A percentile compares a stretch with the other conserved stretches of the same genome.
phyloP scores from a whole-genome alignment of 1,284 basidiomycete genomes.

The Trichosporon sp. region DNA sequence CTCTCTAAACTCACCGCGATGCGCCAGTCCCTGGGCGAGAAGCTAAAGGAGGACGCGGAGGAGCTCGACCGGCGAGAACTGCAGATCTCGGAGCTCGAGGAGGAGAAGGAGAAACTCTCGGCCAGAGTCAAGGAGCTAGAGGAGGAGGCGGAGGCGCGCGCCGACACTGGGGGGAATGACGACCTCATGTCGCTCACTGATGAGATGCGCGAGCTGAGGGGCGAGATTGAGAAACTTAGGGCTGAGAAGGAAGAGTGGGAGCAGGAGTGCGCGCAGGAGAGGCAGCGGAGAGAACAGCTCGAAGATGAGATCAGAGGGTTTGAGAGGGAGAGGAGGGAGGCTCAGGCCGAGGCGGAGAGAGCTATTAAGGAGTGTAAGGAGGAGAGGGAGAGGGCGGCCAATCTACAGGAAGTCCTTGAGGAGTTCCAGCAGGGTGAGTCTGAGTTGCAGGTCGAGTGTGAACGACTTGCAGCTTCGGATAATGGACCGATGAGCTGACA shows the following conservation, averaged over 20 bases:
- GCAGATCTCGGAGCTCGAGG: conserved; percentile 65
- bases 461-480: background rate
- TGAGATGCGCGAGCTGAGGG: conserved; percentile 69
- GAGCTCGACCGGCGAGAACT: conserved; percentile 87
- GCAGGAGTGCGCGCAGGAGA: conserved; percentile 65
- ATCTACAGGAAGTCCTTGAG: conserved; percentile 85
- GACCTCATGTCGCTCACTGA: conserved; percentile 70
- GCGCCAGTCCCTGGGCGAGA: conserved; percentile 87
- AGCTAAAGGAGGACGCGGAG: conserved; percentile 94
- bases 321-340: conserved; percentile 63
- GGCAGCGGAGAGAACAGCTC: conserved; percentile 64
- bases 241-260: conserved; percentile 88
- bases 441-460: too few species aligned
- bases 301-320: conserved; percentile 56
- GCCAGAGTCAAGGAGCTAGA: conserved; percentile 69
- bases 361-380: conserved; percentile 57
- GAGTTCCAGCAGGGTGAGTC: conserved; percentile 84
- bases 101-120: conserved; percentile 67
- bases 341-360: conserved; percentile 56
- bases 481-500: background rate
- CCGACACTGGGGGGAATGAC: conserved; percentile 42
- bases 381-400: conserved; percentile 70
- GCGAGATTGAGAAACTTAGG: conserved; percentile 74
- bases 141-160: conserved; percentile 62
- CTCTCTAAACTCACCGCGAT: conserved; percentile 86